Conservation (phyloP, 2,329 filamentous ascomycete species). For the Juglanconis sp. region DNA sequence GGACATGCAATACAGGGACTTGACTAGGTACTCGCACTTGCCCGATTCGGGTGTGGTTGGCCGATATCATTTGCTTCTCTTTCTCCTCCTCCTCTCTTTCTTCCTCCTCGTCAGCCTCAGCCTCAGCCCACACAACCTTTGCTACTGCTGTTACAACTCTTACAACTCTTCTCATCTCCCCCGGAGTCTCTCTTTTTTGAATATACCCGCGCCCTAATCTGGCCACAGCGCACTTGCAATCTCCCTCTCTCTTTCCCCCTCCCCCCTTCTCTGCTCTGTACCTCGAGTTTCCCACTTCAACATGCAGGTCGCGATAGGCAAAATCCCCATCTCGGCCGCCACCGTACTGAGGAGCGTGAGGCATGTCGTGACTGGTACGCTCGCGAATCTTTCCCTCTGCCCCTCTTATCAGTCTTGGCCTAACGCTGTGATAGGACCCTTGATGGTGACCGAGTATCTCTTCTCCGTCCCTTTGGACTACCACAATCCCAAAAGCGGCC, state of each 20-base stretch:
- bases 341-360: constrained; percentile 6
- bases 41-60: not conserved
- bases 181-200: too few species aligned
- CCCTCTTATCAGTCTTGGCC: not conserved
- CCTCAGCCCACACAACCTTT: too few species aligned
- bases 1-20: not conserved
- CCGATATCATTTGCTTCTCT: not conserved
- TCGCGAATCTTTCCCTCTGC: not conserved
- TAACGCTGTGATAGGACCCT: constrained; percentile 53
- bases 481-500: constrained; percentile 54
- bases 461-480: constrained; percentile 87
- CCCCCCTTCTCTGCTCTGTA: too few species aligned
- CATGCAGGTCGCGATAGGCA: constrained; percentile 4
- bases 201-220: too few species aligned
- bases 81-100: too few species aligned
- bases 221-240: too few species aligned
- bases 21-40: not conserved
- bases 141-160: too few species aligned
- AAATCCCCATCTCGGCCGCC: constrained; percentile 8
- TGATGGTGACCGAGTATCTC: constrained; percentile 76
- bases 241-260: too few species aligned
- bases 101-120: too few species aligned
- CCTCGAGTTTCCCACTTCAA: not conserved
- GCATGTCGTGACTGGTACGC: constrained; percentile 15
- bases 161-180: too few species aligned